These are phyloP conservation scores for Verticillium isaacii DNA, from an alignment of 2,329 filamentous ascomycete genomes.

Conservation along the genomic window DNA sequence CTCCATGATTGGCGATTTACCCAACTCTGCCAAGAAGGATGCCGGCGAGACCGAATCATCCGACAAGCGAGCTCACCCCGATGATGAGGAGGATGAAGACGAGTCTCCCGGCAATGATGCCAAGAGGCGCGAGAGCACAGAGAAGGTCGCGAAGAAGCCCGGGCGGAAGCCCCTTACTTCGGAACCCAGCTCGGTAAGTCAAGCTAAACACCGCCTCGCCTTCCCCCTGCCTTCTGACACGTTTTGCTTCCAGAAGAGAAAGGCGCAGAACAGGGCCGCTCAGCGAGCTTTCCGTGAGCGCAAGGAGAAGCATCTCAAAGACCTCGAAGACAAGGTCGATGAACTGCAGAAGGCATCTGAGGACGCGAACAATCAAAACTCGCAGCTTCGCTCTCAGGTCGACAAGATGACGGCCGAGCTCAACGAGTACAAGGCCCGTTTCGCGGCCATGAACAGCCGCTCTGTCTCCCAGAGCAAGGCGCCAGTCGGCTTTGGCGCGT, in stretches of 20 bases:
- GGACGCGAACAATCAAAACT: slow-evolving; percentile 80
- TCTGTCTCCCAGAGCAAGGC: slow-evolving; percentile 11
- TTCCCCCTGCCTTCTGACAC: neutral
- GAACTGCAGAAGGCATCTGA: slow-evolving; percentile 80
- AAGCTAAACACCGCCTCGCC: neutral
- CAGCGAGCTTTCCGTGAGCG: slow-evolving; percentile 91
- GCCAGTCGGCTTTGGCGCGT: slow-evolving; percentile 36
- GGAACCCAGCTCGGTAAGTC: slow-evolving; percentile 86
- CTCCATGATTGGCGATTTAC: slow-evolving; percentile 73
- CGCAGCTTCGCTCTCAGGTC: slow-evolving; percentile 76
- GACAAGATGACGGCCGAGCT: slow-evolving; percentile 83
- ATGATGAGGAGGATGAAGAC: slow-evolving; percentile 67
- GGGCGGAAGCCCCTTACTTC: slow-evolving; percentile 93
- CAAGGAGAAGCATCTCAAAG: slow-evolving; percentile 87
- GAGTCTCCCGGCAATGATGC: slow-evolving; percentile 36
- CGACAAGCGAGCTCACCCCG: slow-evolving; percentile 70
- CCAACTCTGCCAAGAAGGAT: slow-evolving; percentile 53
- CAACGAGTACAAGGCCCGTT: slow-evolving; percentile 82
- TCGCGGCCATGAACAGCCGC: slow-evolving; percentile 52
- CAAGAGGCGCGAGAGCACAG: slow-evolving; percentile 77
- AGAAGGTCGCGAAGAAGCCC: slow-evolving; percentile 90
- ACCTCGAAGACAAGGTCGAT: slow-evolving; percentile 73
- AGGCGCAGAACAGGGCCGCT: slow-evolving; percentile 90
- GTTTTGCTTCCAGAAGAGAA: slow-evolving; percentile 66
- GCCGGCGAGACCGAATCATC: slow-evolving; percentile 53